These are phyloP conservation scores for Populus tremula DNA, from an alignment of 345 rosid genomes.

Conservation along the genomic window DNA sequence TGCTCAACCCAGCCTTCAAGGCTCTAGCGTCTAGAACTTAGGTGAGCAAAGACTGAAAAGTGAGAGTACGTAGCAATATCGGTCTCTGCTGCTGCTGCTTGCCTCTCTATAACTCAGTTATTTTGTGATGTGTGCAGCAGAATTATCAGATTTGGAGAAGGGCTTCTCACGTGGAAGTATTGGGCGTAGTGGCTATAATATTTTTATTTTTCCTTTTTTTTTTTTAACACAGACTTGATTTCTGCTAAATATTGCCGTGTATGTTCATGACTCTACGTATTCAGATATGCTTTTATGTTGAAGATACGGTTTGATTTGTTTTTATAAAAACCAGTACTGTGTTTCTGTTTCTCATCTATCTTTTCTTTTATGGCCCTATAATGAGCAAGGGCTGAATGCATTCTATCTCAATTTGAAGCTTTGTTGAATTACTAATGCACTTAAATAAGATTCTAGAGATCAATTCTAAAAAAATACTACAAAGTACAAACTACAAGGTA, in stretches of 20 bases:
- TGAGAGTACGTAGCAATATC: not conserved
- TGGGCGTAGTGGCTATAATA: not conserved
- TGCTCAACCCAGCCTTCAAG: conserved; percentile 61
- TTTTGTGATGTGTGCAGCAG: conserved; percentile 6
- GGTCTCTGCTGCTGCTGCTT: not conserved
- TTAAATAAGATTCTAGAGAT: too few species aligned
- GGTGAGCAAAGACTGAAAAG: not conserved
- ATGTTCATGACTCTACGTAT: not conserved
- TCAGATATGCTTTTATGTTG: not conserved
- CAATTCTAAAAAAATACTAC: too few species aligned
- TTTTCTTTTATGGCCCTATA: not conserved
- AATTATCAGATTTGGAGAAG: not conserved
- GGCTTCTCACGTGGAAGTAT: not conserved
- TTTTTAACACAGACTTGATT: not conserved
- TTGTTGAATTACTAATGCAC: too few species aligned
- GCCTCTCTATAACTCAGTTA: not conserved
- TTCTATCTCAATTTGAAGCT: not conserved
- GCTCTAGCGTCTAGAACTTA: conserved; percentile 6
- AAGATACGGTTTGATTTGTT: not conserved
- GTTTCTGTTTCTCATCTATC: not conserved
- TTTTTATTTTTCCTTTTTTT: too few species aligned
- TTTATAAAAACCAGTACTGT: not conserved
- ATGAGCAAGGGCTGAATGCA: not conserved
- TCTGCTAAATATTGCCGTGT: not conserved
- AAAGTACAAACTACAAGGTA: too few species aligned